A percentile compares a stretch with the other conserved stretches of the same genome.
Conservation (phyloP, 2,329 filamentous ascomycete genomes). For the Monosporascus sp. region DNA sequence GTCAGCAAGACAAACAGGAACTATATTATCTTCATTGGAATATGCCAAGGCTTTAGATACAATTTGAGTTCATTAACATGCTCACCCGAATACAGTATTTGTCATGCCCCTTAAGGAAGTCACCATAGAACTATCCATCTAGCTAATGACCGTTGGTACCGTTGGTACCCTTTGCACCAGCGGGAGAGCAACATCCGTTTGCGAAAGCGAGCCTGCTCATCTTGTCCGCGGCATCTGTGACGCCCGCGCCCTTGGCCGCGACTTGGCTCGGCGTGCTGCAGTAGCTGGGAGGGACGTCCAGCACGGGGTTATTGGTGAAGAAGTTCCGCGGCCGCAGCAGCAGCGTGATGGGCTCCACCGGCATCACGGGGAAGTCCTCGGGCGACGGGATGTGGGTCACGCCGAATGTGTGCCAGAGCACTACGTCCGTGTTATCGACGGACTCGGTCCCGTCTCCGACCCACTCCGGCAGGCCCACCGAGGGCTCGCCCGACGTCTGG, state of each 20-base stretch:
- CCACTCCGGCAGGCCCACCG: slow-evolving; percentile 69
- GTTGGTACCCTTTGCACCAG: slow-evolving; percentile 16
- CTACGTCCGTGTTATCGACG: slow-evolving; percentile 78
- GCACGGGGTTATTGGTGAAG: slow-evolving; percentile 71
- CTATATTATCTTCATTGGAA: no score
- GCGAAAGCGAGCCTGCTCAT: slow-evolving; percentile 24
- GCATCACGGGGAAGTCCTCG: slow-evolving; percentile 92
- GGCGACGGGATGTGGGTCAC: slow-evolving; percentile 84
- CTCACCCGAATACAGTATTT: neutral
- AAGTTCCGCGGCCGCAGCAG: slow-evolving; percentile 77
- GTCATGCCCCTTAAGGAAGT: neutral
- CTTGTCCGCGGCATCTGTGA: slow-evolving; percentile 26
- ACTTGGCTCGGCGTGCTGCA: slow-evolving; percentile 65
- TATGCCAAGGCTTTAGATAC: no score
- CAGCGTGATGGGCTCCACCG: slow-evolving; percentile 77
- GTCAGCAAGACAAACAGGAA: no score
- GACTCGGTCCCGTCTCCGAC: slow-evolving; percentile 63
- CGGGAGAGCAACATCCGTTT: slow-evolving; percentile 8
- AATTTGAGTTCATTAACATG: no score
- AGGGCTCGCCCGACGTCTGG: slow-evolving; percentile 77
- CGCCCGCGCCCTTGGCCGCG: slow-evolving; percentile 24
- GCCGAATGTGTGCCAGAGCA: slow-evolving; percentile 93
- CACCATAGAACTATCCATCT: neutral
- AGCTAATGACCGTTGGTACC: slow-evolving; percentile 9
- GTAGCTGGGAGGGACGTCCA: slow-evolving; percentile 77